A percentile compares a stretch with the other conserved stretches of the same genome.
phyloP scores from a whole-genome alignment of 352 stramenopile genomes.

The Pythium sp. region DNA sequence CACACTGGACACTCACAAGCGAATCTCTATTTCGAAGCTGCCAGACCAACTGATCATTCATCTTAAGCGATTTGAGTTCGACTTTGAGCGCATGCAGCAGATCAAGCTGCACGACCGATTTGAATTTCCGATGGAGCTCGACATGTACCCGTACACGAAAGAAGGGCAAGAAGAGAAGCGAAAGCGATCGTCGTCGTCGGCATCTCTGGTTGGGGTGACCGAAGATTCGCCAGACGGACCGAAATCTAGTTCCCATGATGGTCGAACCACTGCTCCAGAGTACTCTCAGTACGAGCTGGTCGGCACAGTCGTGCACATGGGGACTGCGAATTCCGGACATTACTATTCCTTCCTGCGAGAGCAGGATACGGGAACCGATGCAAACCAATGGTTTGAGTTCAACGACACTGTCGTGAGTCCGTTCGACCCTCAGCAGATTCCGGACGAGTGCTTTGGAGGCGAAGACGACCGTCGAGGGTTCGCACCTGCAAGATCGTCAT shows the following conservation, averaged over 20 bases:
- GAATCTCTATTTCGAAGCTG: conserved; percentile 87
- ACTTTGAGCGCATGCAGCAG: conserved; percentile 93
- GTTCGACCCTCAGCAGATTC: conserved; percentile 69
- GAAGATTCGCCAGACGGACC: conserved; percentile 11
- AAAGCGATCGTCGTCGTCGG: conserved; percentile 26
- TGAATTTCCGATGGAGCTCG: conserved; percentile 89
- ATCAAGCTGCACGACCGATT: conserved; percentile 94
- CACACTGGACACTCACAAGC: conserved; percentile 88
- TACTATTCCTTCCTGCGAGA: conserved; percentile 90
- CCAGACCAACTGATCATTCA: conserved; percentile 92
- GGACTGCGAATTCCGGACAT: conserved; percentile 83
- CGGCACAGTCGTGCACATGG: conserved; percentile 88
- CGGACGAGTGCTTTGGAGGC: conserved; percentile 70
- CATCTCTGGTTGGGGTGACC: conserved; percentile 6
- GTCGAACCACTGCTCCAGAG: conserved; percentile 43
- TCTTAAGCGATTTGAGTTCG: conserved; percentile 95
- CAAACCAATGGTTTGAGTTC: conserved; percentile 79
- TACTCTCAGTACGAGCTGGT: conserved; percentile 87
- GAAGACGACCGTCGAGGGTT: conserved; percentile 34
- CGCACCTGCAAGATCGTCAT: background rate
- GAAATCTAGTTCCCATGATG: conserved; percentile 26
- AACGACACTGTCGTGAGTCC: conserved; percentile 83
- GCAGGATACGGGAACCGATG: conserved; percentile 33
- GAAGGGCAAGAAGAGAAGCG: conserved; percentile 76
- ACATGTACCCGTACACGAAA: conserved; percentile 90